These are phyloP conservation scores for Fusarium domesticum DNA, from an alignment of 2,329 filamentous ascomycete genomes.

Conservation along the genomic window DNA sequence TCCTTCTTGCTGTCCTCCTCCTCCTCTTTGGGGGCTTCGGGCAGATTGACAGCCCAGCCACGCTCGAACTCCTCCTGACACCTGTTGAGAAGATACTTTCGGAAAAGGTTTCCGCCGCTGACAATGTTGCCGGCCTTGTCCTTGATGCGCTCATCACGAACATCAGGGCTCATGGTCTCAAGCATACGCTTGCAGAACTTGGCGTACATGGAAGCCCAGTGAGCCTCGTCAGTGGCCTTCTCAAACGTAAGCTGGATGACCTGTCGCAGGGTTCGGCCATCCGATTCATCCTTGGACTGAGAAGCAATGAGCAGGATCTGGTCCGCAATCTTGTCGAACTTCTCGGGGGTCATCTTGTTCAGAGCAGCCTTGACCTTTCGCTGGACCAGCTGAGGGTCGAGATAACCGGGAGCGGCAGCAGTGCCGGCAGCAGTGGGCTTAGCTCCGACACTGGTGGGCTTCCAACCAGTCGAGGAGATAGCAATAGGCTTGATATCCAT, in stretches of 20 bases:
- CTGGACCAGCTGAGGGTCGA: slow-evolving; percentile 92
- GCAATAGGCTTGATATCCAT: slow-evolving; percentile 78
- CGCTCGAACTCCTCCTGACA: slow-evolving; percentile 99
- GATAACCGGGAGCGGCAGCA: slow-evolving; percentile 51
- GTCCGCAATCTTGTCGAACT: slow-evolving; percentile 92
- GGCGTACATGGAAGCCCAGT: slow-evolving; percentile 99
- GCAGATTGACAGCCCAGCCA: slow-evolving; percentile 89
- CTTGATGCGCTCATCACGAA: slow-evolving; percentile 90
- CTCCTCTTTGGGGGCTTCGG: slow-evolving; percentile 61
- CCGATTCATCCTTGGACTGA: slow-evolving; percentile 92
- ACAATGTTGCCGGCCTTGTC: slow-evolving; percentile 89
- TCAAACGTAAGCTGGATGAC: slow-evolving; percentile 99
- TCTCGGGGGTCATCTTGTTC: slow-evolving; percentile 99
- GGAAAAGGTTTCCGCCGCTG: slow-evolving; percentile 89
- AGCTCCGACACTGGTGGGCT: slow-evolving; percentile 68
- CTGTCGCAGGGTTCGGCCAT: slow-evolving; percentile 91
- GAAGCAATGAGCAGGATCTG: slow-evolving; percentile 90
- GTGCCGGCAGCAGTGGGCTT: slow-evolving; percentile 37
- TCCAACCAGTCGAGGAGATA: slow-evolving; percentile 77
- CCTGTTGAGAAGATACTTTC: slow-evolving; percentile 96
- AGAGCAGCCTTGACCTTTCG: slow-evolving; percentile 97
- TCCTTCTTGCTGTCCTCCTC: slow-evolving; percentile 50
- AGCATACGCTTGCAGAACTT: slow-evolving; percentile 98
- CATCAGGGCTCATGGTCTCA: slow-evolving; percentile 89
- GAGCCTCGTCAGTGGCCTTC: slow-evolving; percentile 96